Conservation (phyloP, 1,284 basidiomycete species). For the Trametes sp. region DNA sequence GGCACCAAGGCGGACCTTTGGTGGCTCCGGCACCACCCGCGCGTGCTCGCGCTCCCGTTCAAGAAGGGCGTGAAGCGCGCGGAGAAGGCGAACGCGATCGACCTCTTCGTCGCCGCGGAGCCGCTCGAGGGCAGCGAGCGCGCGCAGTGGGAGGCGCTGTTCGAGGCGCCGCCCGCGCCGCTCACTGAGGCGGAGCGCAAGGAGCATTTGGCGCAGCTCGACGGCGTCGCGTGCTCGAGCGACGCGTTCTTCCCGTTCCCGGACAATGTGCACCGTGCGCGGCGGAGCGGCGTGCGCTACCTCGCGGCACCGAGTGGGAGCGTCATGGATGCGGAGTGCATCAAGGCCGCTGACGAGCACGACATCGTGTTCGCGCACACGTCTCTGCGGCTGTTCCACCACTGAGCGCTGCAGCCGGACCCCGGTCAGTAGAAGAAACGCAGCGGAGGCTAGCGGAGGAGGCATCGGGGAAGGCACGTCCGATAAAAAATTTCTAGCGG, state of each 20-base stretch:
- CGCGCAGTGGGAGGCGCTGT: constrained; percentile 90
- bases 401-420: constrained; percentile 50
- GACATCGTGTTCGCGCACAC: constrained; percentile 91
- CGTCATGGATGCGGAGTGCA: constrained; percentile 96
- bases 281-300: constrained; percentile 91
- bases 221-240: constrained; percentile 90
- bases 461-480: neutral
- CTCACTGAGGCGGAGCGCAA: constrained; percentile 79
- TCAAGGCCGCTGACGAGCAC: constrained; percentile 94
- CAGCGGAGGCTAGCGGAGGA: too few relatives aligned
- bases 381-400: constrained; percentile 82
- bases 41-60: constrained; percentile 91
- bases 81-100: constrained; percentile 98
- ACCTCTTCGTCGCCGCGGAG: constrained; percentile 94
- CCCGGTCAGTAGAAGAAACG: too few relatives aligned
- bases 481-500: neutral
- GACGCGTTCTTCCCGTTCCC: constrained; percentile 99
- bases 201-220: constrained; percentile 75
- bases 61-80: constrained; percentile 98
- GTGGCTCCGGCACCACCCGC: constrained; percentile 98
- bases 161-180: constrained; percentile 77
- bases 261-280: constrained; percentile 95
- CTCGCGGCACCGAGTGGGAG: constrained; percentile 95
- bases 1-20: constrained; percentile 99
- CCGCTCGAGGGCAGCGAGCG: constrained; percentile 89